A percentile compares a stretch with the other conserved stretches of the same genome.
These are phyloP conservation scores for Chlamydomonas reinhardtii DNA, from an alignment of 163 green algal genomes.

Conservation along the genomic window DNA sequence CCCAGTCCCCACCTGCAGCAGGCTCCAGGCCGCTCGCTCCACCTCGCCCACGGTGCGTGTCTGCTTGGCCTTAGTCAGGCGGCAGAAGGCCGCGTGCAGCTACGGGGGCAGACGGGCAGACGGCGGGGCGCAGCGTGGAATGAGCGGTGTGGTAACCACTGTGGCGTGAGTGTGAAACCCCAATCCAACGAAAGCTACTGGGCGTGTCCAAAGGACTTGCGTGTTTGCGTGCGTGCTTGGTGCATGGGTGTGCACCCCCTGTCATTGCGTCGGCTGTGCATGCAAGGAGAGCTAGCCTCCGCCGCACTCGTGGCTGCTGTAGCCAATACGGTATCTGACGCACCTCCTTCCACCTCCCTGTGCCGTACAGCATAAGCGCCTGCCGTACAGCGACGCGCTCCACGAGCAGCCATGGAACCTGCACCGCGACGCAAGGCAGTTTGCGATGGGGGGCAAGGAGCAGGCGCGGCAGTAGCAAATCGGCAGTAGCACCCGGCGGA, in stretches of 20 bases:
- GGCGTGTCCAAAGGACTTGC: no score
- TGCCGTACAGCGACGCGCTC: constrained; percentile 17
- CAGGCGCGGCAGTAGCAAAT: neutral
- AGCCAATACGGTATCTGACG: neutral
- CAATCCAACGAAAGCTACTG: no score
- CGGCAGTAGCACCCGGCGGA: no score
- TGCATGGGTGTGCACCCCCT: no score
- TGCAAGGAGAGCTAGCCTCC: no score
- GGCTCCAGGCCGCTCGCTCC: constrained; percentile 39
- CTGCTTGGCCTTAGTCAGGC: constrained; percentile 13
- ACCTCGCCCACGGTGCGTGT: constrained; percentile 19
- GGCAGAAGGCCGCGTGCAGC: constrained; percentile 29
- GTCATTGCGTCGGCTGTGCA: no score
- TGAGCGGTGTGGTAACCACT: no score
- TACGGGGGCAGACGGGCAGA: neutral
- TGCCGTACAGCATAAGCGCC: constrained; percentile 41
- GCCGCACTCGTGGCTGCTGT: no score
- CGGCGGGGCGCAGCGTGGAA: neutral
- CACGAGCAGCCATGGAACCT: constrained; percentile 39
- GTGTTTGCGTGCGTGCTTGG: no score
- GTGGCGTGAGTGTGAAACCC: no score
- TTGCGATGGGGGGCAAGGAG: neutral
- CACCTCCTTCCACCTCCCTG: constrained; percentile 38
- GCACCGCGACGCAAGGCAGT: neutral
- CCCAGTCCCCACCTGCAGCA: constrained; percentile 20